Conservation (phyloP, 2,329 filamentous ascomycete genomes). For the Claviceps monticola region DNA sequence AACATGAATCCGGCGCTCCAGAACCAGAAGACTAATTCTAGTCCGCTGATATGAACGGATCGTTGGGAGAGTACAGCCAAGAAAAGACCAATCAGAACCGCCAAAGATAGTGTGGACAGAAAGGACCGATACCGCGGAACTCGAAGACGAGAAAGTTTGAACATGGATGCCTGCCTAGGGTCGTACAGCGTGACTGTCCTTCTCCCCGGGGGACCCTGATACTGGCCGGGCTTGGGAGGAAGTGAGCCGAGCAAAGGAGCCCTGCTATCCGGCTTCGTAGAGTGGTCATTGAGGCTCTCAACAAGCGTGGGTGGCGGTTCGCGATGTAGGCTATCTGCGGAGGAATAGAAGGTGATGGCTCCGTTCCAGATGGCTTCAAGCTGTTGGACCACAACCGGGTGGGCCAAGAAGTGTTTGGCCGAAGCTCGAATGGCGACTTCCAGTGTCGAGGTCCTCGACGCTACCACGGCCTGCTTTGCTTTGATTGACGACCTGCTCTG, state of each 20-base stretch:
- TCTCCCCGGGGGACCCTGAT: conserved; percentile 33
- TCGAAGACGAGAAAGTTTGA: conserved; percentile 80
- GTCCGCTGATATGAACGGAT: conserved; percentile 64
- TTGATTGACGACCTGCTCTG: conserved; percentile 21
- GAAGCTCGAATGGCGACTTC: conserved; percentile 89
- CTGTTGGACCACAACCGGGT: conserved; percentile 84
- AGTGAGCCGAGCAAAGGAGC: conserved; percentile 36
- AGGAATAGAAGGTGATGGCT: conserved; percentile 85
- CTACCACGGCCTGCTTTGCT: conserved; percentile 36
- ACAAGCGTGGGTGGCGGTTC: conserved; percentile 17
- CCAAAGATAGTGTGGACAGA: conserved; percentile 76
- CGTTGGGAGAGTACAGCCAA: conserved; percentile 65
- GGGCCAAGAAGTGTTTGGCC: conserved; percentile 82
- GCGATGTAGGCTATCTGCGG: conserved; percentile 72
- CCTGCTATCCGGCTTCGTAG: conserved; percentile 26
- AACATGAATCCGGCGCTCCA: conserved; percentile 97
- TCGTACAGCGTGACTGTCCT: conserved; percentile 81
- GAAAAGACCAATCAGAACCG: conserved; percentile 72
- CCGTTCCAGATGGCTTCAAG: conserved; percentile 97
- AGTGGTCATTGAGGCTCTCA: conserved; percentile 13
- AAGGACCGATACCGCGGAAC: conserved; percentile 88
- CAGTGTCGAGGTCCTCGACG: conserved; percentile 73
- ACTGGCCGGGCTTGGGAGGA: conserved; percentile 16
- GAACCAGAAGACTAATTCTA: conserved; percentile 91
- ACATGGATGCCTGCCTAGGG: conserved; percentile 74